These are phyloP conservation scores for Dactylis glomerata DNA, from an alignment of 176 grass and related monocot genomes.

Conservation along the genomic window DNA sequence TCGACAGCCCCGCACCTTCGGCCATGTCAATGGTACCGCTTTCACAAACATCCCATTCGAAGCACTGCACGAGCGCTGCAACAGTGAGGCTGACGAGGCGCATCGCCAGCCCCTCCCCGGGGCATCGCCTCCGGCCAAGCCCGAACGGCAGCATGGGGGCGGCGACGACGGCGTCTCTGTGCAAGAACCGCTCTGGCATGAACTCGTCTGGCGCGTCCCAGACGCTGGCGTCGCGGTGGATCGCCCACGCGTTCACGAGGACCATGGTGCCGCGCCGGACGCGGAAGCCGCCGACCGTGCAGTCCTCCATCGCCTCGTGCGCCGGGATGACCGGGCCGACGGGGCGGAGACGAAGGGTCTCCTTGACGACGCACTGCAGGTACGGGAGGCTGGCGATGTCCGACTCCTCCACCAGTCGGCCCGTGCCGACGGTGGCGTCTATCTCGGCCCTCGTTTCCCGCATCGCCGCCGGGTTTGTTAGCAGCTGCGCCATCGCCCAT, in stretches of 20 bases:
- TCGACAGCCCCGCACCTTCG: no score
- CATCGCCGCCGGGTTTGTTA: slow-evolving; percentile 36
- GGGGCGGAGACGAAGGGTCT: slow-evolving; percentile 58
- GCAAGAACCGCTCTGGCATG: slow-evolving; percentile 55
- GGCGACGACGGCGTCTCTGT: not conserved
- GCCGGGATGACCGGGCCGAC: slow-evolving; percentile 45
- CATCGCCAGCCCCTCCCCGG: no score
- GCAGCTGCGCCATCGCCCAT: slow-evolving; percentile 62
- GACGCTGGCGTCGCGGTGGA: slow-evolving; percentile 47
- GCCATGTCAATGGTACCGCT: no score
- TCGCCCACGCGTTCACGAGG: slow-evolving; percentile 57
- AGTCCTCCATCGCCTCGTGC: slow-evolving; percentile 60
- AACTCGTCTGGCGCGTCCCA: slow-evolving; percentile 61
- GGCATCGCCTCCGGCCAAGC: no score
- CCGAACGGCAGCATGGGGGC: no score
- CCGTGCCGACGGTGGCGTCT: slow-evolving; percentile 19
- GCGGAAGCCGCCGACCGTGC: slow-evolving; percentile 31
- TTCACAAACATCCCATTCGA: no score
- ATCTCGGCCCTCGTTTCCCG: slow-evolving; percentile 32
- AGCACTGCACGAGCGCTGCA: no score
- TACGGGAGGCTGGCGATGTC: slow-evolving; percentile 53
- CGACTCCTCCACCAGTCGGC: slow-evolving; percentile 40
- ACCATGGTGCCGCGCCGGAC: slow-evolving; percentile 57
- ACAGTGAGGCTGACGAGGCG: no score
- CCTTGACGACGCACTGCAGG: slow-evolving; percentile 46